phyloP scores from a whole-genome alignment of 2,329 filamentous ascomycete genomes.

The Grosmannia serpens region DNA sequence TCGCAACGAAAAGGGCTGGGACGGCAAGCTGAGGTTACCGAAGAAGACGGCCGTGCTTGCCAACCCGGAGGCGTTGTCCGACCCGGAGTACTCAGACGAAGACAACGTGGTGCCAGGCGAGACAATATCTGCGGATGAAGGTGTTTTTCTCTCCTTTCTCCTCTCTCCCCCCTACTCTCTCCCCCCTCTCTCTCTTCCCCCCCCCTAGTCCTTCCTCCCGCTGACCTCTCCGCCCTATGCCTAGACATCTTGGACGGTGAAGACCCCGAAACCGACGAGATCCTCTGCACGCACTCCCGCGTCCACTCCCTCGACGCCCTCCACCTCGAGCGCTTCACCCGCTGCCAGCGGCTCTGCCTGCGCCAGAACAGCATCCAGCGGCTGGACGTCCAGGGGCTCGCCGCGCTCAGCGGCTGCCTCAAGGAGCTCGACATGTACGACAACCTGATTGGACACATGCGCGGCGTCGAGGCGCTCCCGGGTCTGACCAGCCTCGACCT shows the following conservation, averaged over 20 bases:
- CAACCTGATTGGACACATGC: constrained; percentile 82
- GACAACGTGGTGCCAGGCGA: constrained; percentile 59
- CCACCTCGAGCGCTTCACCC: constrained; percentile 70
- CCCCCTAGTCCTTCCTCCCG: not conserved
- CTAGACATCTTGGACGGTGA: constrained; percentile 52
- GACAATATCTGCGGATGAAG: constrained; percentile 71
- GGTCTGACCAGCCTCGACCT: constrained; percentile 74
- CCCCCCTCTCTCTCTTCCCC: not conserved
- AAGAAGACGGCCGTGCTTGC: constrained; percentile 48
- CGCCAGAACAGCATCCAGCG: constrained; percentile 82
- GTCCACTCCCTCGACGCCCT: constrained; percentile 68
- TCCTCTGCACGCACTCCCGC: constrained; percentile 82
- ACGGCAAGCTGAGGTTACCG: constrained; percentile 69
- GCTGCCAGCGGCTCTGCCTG: constrained; percentile 69
- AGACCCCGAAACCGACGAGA: constrained; percentile 56
- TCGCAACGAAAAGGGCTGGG: constrained; percentile 62
- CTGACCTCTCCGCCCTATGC: too few relatives aligned
- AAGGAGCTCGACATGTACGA: constrained; percentile 91
- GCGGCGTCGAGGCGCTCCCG: constrained; percentile 66
- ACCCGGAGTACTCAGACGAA: constrained; percentile 72
- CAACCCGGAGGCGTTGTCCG: constrained; percentile 73
- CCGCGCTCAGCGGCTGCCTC: constrained; percentile 52
- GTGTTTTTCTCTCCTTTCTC: constrained; percentile 25
- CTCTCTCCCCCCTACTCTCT: not conserved
- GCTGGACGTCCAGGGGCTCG: constrained; percentile 57